These are phyloP conservation scores for Hortaea sp. DNA, from an alignment of 2,329 filamentous ascomycete genomes.

Conservation along the genomic window DNA sequence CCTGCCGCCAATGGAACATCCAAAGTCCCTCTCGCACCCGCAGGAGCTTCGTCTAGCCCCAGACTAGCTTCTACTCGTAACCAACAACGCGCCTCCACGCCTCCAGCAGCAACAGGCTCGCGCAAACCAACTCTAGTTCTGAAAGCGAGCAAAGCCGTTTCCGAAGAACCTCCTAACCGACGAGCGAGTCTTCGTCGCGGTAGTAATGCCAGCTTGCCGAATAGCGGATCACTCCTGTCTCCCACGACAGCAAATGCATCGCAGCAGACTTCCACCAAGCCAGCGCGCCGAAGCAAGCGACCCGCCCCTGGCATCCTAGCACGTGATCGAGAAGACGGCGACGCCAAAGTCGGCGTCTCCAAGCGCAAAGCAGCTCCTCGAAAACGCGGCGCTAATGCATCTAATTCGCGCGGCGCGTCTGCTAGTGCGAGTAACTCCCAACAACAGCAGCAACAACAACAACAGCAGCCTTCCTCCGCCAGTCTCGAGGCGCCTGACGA, in stretches of 20 bases:
- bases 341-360: conserved; percentile 58
- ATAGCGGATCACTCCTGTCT: conserved; percentile 10
- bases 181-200: conserved; percentile 33
- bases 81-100: conserved; percentile 19
- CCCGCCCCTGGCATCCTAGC: conserved; percentile 65
- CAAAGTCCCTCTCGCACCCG: conserved; percentile 36
- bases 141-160: conserved; percentile 36
- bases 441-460: conserved; percentile 14
- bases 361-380: conserved; percentile 60
- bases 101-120: conserved; percentile 9
- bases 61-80: conserved; percentile 12
- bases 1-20: conserved; percentile 5
- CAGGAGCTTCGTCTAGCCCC: conserved; percentile 25
- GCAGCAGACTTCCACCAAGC: conserved; percentile 5
- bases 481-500: conserved; percentile 20
- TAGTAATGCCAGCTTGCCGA: conserved; percentile 37
- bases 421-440: neutral
- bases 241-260: conserved; percentile 5
- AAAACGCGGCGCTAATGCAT: conserved; percentile 43
- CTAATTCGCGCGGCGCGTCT: conserved; percentile 1
- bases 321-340: conserved; percentile 44
- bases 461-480: neutral
- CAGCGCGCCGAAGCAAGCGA: conserved; percentile 49
- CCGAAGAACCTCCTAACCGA: conserved; percentile 36
- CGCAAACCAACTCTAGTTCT: conserved; percentile 28